These are phyloP conservation scores for Pseudocercospora crystallina DNA, from an alignment of 2,329 filamentous ascomycete species.

Conservation along the genomic window DNA sequence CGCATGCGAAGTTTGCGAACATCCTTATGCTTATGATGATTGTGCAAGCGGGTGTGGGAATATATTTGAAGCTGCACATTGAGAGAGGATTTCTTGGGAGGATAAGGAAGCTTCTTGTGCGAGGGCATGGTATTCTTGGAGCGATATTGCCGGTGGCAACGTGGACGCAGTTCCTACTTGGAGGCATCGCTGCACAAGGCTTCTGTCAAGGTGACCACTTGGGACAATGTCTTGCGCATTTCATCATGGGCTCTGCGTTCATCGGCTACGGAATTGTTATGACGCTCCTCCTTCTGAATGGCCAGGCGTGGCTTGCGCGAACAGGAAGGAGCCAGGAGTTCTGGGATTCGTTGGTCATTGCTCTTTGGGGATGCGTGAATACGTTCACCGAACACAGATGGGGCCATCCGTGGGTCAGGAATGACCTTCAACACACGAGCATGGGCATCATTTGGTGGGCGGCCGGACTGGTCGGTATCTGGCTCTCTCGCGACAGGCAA, in stretches of 20 bases:
- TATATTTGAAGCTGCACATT: conserved; percentile 87
- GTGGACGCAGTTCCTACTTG: conserved; percentile 95
- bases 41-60: conserved; percentile 73
- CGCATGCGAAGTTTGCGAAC: conserved; percentile 78
- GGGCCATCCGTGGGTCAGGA: conserved; percentile 84
- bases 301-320: conserved; percentile 80
- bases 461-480: conserved; percentile 85
- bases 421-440: conserved; percentile 96
- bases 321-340: conserved; percentile 92
- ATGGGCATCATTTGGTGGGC: conserved; percentile 99
- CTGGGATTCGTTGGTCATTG: conserved; percentile 88
- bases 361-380: conserved; percentile 94
- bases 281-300: conserved; percentile 81
- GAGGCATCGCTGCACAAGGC: conserved; percentile 85
- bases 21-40: conserved; percentile 77
- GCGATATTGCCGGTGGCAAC: conserved; percentile 82
- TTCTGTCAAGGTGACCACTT: conserved; percentile 91
- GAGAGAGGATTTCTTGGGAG: conserved; percentile 78
- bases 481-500: conserved; percentile 81
- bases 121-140: conserved; percentile 76
- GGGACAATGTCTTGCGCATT: conserved; percentile 91
- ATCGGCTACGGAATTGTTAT: conserved; percentile 89
- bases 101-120: conserved; percentile 68
- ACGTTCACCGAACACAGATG: conserved; percentile 97
- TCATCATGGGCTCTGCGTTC: conserved; percentile 98